phyloP scores from a whole-genome alignment of 176 grass and related monocot genomes.

The Aegilops umbellulata region DNA sequence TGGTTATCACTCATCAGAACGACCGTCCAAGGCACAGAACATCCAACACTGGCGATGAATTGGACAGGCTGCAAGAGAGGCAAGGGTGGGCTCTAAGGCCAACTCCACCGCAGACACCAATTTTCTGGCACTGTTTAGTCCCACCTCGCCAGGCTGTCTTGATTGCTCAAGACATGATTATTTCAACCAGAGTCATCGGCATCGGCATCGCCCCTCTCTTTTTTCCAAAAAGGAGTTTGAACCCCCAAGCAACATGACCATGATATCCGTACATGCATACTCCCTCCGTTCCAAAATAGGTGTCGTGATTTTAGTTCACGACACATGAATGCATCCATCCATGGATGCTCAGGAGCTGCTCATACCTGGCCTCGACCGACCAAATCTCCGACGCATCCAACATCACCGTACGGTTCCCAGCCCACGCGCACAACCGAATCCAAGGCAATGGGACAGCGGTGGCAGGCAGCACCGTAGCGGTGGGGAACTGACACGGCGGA shows the following conservation, averaged over 20 bases:
- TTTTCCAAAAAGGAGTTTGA: no score
- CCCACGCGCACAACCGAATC: neutral
- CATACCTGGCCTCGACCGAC: neutral
- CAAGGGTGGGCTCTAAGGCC: neutral
- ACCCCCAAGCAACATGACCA: no score
- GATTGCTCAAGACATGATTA: conserved; percentile 4
- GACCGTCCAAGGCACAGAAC: conserved; percentile 20
- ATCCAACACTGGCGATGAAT: neutral
- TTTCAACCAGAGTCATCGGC: neutral
- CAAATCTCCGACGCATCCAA: conserved; percentile 12
- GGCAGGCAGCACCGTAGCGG: conserved; percentile 23
- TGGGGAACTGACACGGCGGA: neutral
- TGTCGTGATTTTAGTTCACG: no score
- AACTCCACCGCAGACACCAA: no score
- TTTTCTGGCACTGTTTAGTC: neutral
- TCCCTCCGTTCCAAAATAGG: no score
- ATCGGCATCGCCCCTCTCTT: neutral
- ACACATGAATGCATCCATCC: neutral
- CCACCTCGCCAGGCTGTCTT: neutral
- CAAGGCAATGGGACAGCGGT: neutral
- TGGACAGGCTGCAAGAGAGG: neutral
- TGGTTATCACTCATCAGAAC: neutral
- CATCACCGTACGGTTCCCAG: conserved; percentile 9
- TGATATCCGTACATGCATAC: no score
- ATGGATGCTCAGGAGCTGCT: neutral